Evolutionary conservation across 345 rosid genomes (phyloP), one percentile per base, ranked within the genome.

Genomic region (Cochlearia excelsa): DNA sequence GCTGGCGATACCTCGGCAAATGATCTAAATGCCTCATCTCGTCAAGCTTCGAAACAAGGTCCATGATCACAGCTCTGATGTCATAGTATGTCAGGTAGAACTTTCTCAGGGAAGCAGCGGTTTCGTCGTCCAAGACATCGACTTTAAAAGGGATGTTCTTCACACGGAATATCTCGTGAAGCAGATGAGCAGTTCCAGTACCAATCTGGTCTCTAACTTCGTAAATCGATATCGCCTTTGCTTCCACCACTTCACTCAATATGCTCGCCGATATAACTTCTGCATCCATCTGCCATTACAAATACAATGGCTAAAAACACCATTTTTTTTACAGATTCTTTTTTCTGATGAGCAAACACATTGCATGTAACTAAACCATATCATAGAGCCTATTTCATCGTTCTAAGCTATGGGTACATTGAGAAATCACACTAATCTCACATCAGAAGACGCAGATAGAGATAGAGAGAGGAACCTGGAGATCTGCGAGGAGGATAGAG

Each of bases 231-330:
- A 86, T 73, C 0, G 77, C 88, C 41, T 88, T 82, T 0, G 81
- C 82, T 53, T 84, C 90, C 4, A 92, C 67, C 16, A 74, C 81
- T 46, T 84, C 91, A 38, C 80, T 75, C 72, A 92, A 52, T 54
- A 92, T 66, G 37, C 95, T 84, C 31, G 97, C 95, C 7, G 98
- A 92, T 59, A 92, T 86, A n/a, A 88, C 97, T 78, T 92, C 97
- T 7, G 91, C 95, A 71, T 88, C 97, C 98, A 92, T 88, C 95
- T 92, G 74, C 65, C 65, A 46, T 53, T 50, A 69, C 49, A 40
- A 26, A 33, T 2, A 63, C 46, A 42, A 59, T 30, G 40, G 5
- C 26, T 34, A 43, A 39, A 46, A 7, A n/a, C 27, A 11, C 30
- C 34, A 57, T 5, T 33, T 33, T 16, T 16, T 56, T 11, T 5